A percentile compares a stretch with the other conserved stretches of the same genome.
Conservation (phyloP, 1,139 yeast genomes). For the Geotrichum candidum region DNA sequence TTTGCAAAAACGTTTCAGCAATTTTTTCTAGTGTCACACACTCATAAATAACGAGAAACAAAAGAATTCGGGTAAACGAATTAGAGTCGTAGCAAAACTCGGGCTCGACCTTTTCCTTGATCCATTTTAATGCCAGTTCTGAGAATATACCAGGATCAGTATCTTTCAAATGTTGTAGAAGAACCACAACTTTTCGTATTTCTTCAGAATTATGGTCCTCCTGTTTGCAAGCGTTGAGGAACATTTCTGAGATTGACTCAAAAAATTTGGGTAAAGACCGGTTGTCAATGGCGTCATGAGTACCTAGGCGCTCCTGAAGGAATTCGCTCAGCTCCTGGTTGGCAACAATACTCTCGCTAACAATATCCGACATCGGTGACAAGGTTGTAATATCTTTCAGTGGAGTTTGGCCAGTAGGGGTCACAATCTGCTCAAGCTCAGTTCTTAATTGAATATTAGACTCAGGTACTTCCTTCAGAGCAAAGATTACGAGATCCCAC, state of each 20-base stretch:
- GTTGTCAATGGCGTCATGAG: slow-evolving; percentile 22
- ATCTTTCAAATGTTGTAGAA: slow-evolving; percentile 26
- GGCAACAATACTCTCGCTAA: slow-evolving; percentile 1
- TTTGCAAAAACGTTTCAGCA: slow-evolving; percentile 32
- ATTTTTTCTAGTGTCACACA: slow-evolving; percentile 35
- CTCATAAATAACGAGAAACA: slow-evolving; percentile 36
- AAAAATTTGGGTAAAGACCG: slow-evolving; percentile 22
- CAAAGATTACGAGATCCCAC: slow-evolving; percentile 26
- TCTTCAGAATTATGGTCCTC: slow-evolving; percentile 11
- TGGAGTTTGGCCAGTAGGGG: slow-evolving; percentile 20
- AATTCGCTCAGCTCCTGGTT: slow-evolving; percentile 11
- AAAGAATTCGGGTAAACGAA: slow-evolving; percentile 28
- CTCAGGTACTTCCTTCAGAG: slow-evolving; percentile 19
- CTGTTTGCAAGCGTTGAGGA: slow-evolving; percentile 21
- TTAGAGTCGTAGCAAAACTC: slow-evolving; percentile 23
- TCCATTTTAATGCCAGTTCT: slow-evolving; percentile 25
- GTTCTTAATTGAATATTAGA: slow-evolving; percentile 12
- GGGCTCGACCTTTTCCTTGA: slow-evolving; percentile 27
- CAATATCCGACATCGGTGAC: slow-evolving; percentile 29
- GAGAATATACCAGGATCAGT: slow-evolving; percentile 23
- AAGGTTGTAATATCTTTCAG: slow-evolving; percentile 26
- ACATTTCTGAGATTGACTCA: slow-evolving; percentile 18
- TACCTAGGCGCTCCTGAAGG: slow-evolving; percentile 9
- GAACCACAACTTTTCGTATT: slow-evolving; percentile 20
- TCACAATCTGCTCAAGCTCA: slow-evolving; percentile 25